Evolutionary conservation across 148 eudicot genomes (phyloP).

Genomic region (Dianthus caryophyllus): DNA sequence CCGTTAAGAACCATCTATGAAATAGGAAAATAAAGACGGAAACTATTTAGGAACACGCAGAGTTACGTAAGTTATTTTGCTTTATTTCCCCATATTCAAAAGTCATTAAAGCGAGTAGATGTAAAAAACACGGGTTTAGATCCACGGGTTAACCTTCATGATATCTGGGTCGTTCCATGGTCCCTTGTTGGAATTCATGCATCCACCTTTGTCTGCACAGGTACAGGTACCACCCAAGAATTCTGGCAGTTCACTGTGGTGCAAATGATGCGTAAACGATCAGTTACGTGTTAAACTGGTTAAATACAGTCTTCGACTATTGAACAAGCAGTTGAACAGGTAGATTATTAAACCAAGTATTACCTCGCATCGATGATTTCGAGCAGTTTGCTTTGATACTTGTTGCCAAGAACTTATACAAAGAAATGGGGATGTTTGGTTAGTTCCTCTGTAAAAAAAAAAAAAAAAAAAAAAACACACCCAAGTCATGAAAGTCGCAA

Average conservation of each 20-base stretch:
- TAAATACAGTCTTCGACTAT: background rate
- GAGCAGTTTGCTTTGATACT: constrained; percentile 84
- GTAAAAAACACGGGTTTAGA: background rate
- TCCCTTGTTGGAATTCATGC: constrained; percentile 84
- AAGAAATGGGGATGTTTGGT: constrained; percentile 13
- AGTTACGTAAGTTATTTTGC: too few relatives aligned
- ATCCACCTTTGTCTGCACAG: constrained; percentile 78
- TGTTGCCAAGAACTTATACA: constrained; percentile 71
- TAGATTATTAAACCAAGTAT: background rate
- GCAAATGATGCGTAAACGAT: background rate
- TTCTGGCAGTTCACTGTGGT: constrained; percentile 84
- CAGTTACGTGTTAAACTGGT: background rate
- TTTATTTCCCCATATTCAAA: background rate
- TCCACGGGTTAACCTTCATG: constrained; percentile 49
- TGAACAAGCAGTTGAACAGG: background rate
- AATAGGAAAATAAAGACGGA: background rate
- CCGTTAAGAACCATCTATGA: constrained; percentile 82
- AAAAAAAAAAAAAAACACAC: too few relatives aligned
- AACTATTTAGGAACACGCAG: background rate
- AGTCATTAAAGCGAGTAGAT: background rate
- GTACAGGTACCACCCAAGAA: constrained; percentile 87
- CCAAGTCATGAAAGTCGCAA: background rate
- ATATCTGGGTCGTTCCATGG: constrained; percentile 91
- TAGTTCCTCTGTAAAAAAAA: background rate
- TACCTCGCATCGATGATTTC: constrained; percentile 91